phyloP scores from a whole-genome alignment of 129 eudicot species.

The Pittosporum tobira region DNA sequence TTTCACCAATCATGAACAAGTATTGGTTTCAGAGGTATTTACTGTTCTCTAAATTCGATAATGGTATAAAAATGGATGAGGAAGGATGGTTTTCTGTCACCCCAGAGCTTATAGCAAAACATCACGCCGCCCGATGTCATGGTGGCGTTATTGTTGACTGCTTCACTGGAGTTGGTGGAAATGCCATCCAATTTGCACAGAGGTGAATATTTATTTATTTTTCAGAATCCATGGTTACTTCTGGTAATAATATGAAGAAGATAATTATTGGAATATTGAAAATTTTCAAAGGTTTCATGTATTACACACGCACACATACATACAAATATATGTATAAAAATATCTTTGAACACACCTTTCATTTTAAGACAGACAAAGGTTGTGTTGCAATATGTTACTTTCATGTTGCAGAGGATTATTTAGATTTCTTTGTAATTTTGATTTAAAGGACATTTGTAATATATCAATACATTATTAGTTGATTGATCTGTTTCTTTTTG shows the following conservation, averaged over 20 bases:
- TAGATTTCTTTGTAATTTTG: neutral
- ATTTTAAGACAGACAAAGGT: neutral
- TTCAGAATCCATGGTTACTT: too few relatives aligned
- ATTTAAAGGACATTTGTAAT: too few relatives aligned
- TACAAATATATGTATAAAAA: too few relatives aligned
- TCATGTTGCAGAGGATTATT: neutral
- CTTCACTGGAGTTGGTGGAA: conserved; percentile 94
- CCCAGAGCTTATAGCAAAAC: conserved; percentile 74
- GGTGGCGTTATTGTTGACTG: conserved; percentile 59
- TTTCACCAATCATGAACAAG: conserved; percentile 45
- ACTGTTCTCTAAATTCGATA: conserved; percentile 66
- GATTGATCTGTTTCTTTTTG: neutral
- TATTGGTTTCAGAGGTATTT: conserved; percentile 82
- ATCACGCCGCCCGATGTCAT: conserved; percentile 86
- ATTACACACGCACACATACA: too few relatives aligned
- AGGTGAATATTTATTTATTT: too few relatives aligned
- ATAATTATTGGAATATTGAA: too few relatives aligned
- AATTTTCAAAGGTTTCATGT: too few relatives aligned
- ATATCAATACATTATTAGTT: neutral
- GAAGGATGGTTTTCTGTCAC: conserved; percentile 99
- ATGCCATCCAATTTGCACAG: conserved; percentile 81
- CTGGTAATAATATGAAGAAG: too few relatives aligned
- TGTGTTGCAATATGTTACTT: neutral
- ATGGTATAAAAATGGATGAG: conserved; percentile 81
- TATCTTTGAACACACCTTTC: too few relatives aligned